Base-by-base conservation (phyloP, 768 basidiomycete genomes). In the Hypholoma sublateritium region DNA sequence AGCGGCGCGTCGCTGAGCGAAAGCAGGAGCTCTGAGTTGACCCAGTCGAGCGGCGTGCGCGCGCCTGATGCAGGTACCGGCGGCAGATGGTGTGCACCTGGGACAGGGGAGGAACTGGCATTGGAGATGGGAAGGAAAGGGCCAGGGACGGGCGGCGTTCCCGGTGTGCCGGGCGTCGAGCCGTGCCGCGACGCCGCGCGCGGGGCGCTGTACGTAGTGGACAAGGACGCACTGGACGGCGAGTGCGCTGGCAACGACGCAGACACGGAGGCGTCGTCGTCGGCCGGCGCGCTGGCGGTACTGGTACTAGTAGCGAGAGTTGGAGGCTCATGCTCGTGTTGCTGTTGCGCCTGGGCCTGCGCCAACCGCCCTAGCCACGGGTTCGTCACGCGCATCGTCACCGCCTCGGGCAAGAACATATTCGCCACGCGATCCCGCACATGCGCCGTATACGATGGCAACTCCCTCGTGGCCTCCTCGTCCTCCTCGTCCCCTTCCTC, bases 381-480 rank as follows among this genome's bases (percentile, higher is more conserved):
- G 59, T 88, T 89, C 5, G 77, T 73, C 34, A 87, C 80, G 14
- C 86, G 84, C 69, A 86, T 73, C 1, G 81, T 82, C n/a, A 79
- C 79, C 16, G 80, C 72, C 45, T 87, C 87, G 0, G 87, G 80
- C 3, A 90, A 69, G 59, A 78, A 88, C 82, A 88, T 85, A 62
- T 88, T 88, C 41, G 89, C 88, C 42, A 98, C 87, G 36, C 96
- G 83, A 68, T 98, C 96, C 41, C 91, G 84, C 22, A 98, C 84
- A 70, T 98, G 96, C 50, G 91, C 85, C 17, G 79, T 80, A 71
- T 98, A 98, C 59, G 89, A 91, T 0, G 96, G 96, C 12, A 98
- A 82, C 63, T 93, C 88, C 44, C 83, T 83, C 11, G 84, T 80
- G 19, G 17, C 35, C 8, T 35, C 54, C 17, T 47, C 56, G 5